Base-by-base conservation (phyloP, 2,329 filamentous ascomycete genomes). In the Arthroderma uncinatum region DNA sequence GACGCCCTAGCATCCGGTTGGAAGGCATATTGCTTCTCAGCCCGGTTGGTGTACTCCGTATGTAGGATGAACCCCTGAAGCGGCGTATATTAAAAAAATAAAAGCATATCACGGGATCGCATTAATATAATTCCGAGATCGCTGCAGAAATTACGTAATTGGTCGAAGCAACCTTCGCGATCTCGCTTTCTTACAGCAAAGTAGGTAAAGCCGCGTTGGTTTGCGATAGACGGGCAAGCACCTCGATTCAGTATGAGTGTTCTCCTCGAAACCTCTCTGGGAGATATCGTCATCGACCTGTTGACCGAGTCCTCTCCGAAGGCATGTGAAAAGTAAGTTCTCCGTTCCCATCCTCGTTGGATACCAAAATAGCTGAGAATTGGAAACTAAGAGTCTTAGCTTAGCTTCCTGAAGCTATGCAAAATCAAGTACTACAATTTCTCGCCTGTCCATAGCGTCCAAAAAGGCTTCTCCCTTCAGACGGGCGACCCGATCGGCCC, bases 351-450 rank as follows among this genome's bases (percentile, higher is more conserved):
- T 57, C 57, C 40, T 53, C 28, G 62, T 69, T 66, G 62, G 66
- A 67, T 65, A 68, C 62, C 66, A 60, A 64, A 65, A 73, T 68
- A 69, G 76, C 82, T 84, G 76, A 85, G 76, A 34, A 70, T 71
- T 70, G 69, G 65, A 74, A 67, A 76, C 77, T 78, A 76, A 83
- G 77, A 77, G 66, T 65, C 61, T 61, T 64, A 64, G 67, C 70
- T 62, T 72, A 94, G 89, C 79, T 97, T 98, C 72, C 78, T 98
- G 58, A 97, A 98, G 79, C 87, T 98, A 65, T 96, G 93, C 82
- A 97, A 97, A 76, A 79, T 90, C 74, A 98, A 96, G 77, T 98
- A 97, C 76, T 98, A 96, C 83, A 97, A 97, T 77, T 97, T 94
- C 72, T 85, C 90, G 4, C 93, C 92, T 25, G 77, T 97, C 56